Evolutionary conservation across 2,329 filamentous ascomycete species (phyloP), one percentile per base, ranked within the genome.

Genomic region (Beauveria sp.): DNA sequence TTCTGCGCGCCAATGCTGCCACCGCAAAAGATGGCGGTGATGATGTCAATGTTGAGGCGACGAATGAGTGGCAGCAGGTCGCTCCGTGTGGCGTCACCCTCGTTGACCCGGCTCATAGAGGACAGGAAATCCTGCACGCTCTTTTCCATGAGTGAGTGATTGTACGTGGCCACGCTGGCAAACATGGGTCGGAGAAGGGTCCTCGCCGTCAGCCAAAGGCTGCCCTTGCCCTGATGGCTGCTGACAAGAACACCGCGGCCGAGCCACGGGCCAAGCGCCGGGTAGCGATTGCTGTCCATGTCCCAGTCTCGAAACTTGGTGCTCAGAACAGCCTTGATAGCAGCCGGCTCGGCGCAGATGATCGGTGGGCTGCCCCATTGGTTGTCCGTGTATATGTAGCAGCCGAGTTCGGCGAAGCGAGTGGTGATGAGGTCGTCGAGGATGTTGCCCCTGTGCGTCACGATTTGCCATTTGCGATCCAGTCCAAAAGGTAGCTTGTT

Each of bases 341-440:
- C 12, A 10, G 56, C 45, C 3, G 56, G 56, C 3, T 59, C 56
- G 45, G 56, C 56, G 46, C 56, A 59, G 16, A 59, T 59, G 42
- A 59, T 50, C 20, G 56, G 56, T 8, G 56, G 56, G 14, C 48
- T 22, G 45, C 48, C 48, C 45, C 45, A 51, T 51, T 51, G 56
- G 56, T 59, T 51, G 20, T 59, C 56, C 14, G 45, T 49, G 42
- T 59, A 59, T 0, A 46, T 59, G 42, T 59, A 59, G 22, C 9
- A 51, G 22, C 56, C 56, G 31, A 59, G 56, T 10, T 51, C 24
- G 12, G 28, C 56, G 38, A 59, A 59, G 45, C 56, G 45, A 4
- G 56, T 51, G 31, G 48, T 59, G 45, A 59, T 49, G 56, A 59
- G 45, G 45, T 59, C 56, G 56, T 59, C 56, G 20, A 59, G 46